Percentiles rank a stretch among this genome's conserved stretches.
phyloP scores from a whole-genome alignment of 2,329 filamentous ascomycete species.

The Aspergillus sp. region DNA sequence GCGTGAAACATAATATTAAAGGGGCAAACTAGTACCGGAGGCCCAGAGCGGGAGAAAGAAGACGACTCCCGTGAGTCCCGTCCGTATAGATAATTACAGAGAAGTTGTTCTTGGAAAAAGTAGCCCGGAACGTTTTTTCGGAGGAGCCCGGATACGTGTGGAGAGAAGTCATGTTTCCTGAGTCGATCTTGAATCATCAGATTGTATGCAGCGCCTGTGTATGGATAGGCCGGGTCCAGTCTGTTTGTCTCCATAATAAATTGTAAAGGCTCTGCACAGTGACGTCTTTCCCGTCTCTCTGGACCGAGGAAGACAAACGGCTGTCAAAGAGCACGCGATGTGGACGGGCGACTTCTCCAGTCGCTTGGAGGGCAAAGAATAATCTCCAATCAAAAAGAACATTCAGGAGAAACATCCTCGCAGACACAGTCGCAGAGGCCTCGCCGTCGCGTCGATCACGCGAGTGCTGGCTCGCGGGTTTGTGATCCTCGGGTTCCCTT shows the following conservation, averaged over 20 bases:
- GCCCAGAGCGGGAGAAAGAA: no score
- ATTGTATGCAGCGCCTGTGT: neutral
- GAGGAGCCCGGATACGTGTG: conserved; percentile 10
- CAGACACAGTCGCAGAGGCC: no score
- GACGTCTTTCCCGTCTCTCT: conserved; percentile 14
- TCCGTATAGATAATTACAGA: no score
- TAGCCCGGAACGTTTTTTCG: neutral
- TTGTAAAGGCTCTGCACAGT: conserved; percentile 10
- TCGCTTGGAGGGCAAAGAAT: no score
- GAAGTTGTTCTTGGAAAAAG: neutral
- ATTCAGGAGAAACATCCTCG: no score
- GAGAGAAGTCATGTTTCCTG: conserved; percentile 7
- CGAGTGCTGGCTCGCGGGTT: conserved; percentile 10
- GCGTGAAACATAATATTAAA: neutral
- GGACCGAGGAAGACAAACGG: neutral
- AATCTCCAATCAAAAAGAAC: no score
- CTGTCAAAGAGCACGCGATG: neutral
- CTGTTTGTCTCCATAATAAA: conserved; percentile 5
- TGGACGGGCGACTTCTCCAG: neutral
- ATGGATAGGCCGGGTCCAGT: neutral
- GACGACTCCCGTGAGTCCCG: no score
- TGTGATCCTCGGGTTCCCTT: conserved; percentile 17
- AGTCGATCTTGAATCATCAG: conserved; percentile 6
- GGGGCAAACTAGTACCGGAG: no score
- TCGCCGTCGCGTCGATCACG: conserved; percentile 21